Evolutionary conservation across 2,329 filamentous ascomycete species (phyloP), one percentile per base, ranked within the genome.

Genomic region (Podosphaera aphanis): DNA sequence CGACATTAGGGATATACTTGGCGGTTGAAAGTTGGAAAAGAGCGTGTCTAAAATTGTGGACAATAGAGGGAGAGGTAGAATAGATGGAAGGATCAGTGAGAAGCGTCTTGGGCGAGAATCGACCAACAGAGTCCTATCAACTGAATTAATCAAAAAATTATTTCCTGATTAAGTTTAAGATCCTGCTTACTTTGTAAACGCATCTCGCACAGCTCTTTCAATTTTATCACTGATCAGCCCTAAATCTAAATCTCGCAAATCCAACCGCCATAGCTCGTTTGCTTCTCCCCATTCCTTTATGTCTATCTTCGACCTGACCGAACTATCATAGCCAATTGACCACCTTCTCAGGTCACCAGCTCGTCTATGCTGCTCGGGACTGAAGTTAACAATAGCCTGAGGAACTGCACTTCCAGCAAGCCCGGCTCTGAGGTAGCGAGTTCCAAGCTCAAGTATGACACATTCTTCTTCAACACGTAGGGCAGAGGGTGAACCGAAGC

Each of bases 181-280:
- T 50, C 73, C 59, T 45, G 76, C 69, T 57, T 71, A 85, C 69
- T 80, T 86, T 50, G 79, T 79, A 58, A 90, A 86, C 10, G 81
- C 78, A 53, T 88, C 82, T 45, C 85, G 71, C 55, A 95, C 62
- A 5, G 79, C 74, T 45, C 85, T 71, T 60, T 94, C 90, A 45
- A 98, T 69, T 62, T 82, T 88, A 60, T 95, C 88, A 50, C 80
- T 76, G 0, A 94, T 73, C 41, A 95, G 63, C 0, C 78, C 83
- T 48, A 93, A 59, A 56, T 95, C 83, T 11, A 82, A 59, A 8
- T 73, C 67, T 45, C 77, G 70, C 49, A 93, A 55, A 58, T 95
- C 83, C 53, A 74, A 70, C 47, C 70, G 70, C 78, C 86, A 98
- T 36, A 95, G 66, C 64, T 94, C 77, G 52, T 74, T 64, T 8